Percentiles rank a stretch among this genome's conserved stretches.
Evolutionary conservation across 495 filamentous ascomycete genomes (phyloP).

Genomic region (Alectoria sarmentosa): DNA sequence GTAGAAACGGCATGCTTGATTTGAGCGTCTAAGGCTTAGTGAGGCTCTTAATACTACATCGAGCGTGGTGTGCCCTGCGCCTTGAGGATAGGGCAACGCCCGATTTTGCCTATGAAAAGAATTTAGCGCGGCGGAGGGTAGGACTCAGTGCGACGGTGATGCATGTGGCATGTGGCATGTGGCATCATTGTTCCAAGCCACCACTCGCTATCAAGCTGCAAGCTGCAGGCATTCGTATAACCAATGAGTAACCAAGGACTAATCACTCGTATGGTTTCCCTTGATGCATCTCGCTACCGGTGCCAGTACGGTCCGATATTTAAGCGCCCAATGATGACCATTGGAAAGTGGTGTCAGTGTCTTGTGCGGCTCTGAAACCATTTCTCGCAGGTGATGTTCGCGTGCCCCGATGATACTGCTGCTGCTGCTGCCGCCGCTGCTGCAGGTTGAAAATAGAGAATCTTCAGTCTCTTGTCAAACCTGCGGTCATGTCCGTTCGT

Average conservation of each 20-base stretch:
- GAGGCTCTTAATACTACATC: neutral
- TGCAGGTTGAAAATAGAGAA: neutral
- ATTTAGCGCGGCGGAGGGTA: constrained; percentile 1
- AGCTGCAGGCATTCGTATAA: neutral
- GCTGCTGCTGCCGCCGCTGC: neutral
- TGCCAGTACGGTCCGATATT: neutral
- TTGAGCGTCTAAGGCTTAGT: constrained; percentile 12
- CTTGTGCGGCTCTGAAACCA: neutral
- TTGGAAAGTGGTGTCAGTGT: neutral
- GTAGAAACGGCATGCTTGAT: constrained; percentile 2
- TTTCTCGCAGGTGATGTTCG: neutral
- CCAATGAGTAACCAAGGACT: neutral
- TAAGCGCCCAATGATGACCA: neutral
- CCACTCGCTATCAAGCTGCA: constrained; percentile 1
- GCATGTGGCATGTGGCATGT: neutral
- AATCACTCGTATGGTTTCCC: neutral
- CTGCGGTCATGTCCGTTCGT: constrained; percentile 3
- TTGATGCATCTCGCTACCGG: neutral
- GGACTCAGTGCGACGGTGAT: neutral
- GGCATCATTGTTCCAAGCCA: too few species aligned
- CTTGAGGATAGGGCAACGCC: neutral
- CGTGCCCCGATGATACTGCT: neutral
- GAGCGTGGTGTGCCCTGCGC: constrained; percentile 5
- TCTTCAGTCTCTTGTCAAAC: neutral
- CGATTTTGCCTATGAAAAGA: neutral